phyloP scores from a whole-genome alignment of 2,329 filamentous ascomycete genomes.

The Cylindrodendrum hubeiense region DNA sequence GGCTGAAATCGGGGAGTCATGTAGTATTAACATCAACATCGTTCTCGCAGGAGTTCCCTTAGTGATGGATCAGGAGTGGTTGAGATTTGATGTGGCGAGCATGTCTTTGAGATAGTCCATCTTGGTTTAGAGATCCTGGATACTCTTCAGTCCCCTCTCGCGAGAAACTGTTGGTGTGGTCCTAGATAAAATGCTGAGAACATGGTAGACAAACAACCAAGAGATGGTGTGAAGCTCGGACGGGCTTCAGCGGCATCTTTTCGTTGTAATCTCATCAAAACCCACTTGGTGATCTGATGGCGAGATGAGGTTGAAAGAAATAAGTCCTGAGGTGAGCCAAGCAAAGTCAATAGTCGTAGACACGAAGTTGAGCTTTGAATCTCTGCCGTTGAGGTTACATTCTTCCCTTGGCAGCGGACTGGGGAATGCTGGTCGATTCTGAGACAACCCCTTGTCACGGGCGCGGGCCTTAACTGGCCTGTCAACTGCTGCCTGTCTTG shows the following conservation, averaged over 20 bases:
- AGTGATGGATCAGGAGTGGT: not conserved
- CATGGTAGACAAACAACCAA: slow-evolving; percentile 13
- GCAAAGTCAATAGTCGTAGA: slow-evolving; percentile 28
- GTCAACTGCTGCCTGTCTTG: slow-evolving; percentile 25
- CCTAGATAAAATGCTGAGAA: not conserved
- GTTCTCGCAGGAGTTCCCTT: not conserved
- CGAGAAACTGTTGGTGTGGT: not conserved
- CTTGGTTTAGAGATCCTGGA: not conserved
- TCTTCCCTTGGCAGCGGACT: slow-evolving; percentile 36
- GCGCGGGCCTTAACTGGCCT: slow-evolving; percentile 17
- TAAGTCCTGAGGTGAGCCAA: slow-evolving; percentile 25
- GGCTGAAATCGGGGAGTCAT: slow-evolving; percentile 9
- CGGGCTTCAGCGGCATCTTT: slow-evolving; percentile 39
- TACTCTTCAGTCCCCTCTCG: not conserved
- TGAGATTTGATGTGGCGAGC: not conserved
- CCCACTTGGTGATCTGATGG: slow-evolving; percentile 43
- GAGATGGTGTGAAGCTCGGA: slow-evolving; percentile 30
- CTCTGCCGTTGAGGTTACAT: slow-evolving; percentile 43
- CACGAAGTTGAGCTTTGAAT: slow-evolving; percentile 24
- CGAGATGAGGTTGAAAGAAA: slow-evolving; percentile 42
- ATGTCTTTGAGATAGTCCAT: not conserved
- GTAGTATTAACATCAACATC: not conserved
- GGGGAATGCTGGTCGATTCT: slow-evolving; percentile 47
- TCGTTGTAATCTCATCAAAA: slow-evolving; percentile 43
- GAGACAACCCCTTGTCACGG: slow-evolving; percentile 39